Conservation (phyloP, 495 filamentous ascomycete species). For the Alectoria sarmentosa region DNA sequence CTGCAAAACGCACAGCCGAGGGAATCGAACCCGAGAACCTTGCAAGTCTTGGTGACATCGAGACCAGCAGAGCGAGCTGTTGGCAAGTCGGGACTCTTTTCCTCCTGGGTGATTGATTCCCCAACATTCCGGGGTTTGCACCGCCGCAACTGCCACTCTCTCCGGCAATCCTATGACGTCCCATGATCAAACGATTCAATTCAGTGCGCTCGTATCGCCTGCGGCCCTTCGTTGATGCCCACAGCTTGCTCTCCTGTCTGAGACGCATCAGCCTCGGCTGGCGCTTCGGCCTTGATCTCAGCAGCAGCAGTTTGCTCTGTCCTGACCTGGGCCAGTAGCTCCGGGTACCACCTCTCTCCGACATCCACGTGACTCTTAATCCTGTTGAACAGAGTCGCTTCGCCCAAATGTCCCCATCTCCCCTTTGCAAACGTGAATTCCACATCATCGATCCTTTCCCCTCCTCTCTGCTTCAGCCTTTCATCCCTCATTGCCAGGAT, state of each 20-base stretch:
- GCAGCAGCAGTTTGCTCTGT: constrained; percentile 17
- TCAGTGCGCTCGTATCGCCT: constrained; percentile 12
- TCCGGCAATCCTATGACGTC: not conserved
- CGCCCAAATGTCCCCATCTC: constrained; percentile 44
- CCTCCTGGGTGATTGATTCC: not conserved
- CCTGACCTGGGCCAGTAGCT: constrained; percentile 45
- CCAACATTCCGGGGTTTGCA: not conserved
- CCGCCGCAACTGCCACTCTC: not conserved
- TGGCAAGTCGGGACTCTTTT: not conserved
- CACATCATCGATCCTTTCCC: constrained; percentile 54
- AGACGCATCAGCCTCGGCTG: not conserved
- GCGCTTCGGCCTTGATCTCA: constrained; percentile 3
- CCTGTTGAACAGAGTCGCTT: constrained; percentile 60
- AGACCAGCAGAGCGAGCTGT: not conserved
- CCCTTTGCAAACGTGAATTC: constrained; percentile 74
- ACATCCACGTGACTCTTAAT: constrained; percentile 89
- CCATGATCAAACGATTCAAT: not conserved
- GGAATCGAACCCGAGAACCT: not conserved
- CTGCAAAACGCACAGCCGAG: not conserved
- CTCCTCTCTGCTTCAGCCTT: constrained; percentile 43
- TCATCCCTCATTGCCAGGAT: constrained; percentile 51
- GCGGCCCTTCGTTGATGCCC: not conserved
- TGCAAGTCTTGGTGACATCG: not conserved
- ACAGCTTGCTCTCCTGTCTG: not conserved
- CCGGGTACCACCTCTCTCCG: constrained; percentile 76